Conservation (phyloP, 441 rosid genomes). For the Manihot esculenta region DNA sequence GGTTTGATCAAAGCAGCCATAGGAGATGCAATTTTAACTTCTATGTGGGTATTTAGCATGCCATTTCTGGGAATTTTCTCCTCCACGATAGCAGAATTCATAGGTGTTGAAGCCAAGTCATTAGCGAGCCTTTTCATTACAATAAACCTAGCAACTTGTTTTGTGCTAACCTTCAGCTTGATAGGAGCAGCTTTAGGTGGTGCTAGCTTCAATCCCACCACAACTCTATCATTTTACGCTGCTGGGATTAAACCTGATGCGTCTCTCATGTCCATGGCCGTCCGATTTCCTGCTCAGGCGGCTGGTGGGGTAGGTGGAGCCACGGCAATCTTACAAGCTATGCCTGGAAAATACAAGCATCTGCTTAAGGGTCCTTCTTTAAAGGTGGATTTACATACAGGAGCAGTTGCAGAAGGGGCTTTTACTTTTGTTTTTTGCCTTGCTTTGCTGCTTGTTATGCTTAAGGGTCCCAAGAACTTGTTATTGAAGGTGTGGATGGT, state of each 20-base stretch:
- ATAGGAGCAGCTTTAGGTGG: constrained; percentile 47
- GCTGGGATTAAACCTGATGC: constrained; percentile 46
- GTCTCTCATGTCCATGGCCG: constrained; percentile 46
- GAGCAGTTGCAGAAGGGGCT: constrained; percentile 67
- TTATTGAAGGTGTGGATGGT: constrained; percentile 49
- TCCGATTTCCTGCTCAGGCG: constrained; percentile 66
- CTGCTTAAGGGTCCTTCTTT: constrained; percentile 54
- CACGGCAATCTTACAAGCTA: constrained; percentile 47
- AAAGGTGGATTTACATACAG: constrained; percentile 57
- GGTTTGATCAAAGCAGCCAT: constrained; percentile 39
- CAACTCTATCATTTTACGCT: constrained; percentile 40
- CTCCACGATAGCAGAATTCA: constrained; percentile 19
- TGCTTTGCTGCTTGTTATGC: constrained; percentile 41
- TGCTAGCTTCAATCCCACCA: constrained; percentile 62
- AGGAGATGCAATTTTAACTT: constrained; percentile 47
- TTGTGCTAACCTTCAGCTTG: constrained; percentile 37
- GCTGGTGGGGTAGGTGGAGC: constrained; percentile 72
- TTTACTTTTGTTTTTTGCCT: constrained; percentile 58
- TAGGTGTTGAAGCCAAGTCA: constrained; percentile 37
- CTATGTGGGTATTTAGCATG: constrained; percentile 47
- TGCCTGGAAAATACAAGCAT: constrained; percentile 49
- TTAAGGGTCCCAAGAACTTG: constrained; percentile 55
- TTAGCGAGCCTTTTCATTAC: constrained; percentile 38
- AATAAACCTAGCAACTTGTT: constrained; percentile 24
- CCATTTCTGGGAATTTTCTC: constrained; percentile 40